These are phyloP conservation scores for Solanum paucissectum DNA, from an alignment of 257 asterid species.

Conservation along the genomic window DNA sequence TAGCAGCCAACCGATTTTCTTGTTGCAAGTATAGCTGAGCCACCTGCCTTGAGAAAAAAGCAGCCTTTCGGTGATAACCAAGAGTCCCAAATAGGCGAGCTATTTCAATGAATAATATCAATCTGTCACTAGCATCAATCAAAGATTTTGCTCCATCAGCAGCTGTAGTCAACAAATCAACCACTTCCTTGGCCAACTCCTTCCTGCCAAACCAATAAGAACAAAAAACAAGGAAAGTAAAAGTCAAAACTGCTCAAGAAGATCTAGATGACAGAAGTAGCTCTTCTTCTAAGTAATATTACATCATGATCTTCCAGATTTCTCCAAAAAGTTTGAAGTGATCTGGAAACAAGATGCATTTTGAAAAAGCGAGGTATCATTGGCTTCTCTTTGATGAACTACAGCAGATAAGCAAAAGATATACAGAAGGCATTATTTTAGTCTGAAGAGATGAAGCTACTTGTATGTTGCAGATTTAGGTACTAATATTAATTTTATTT, in stretches of 20 bases:
- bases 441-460: background rate
- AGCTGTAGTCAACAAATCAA: conserved; percentile 84
- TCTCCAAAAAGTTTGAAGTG: background rate
- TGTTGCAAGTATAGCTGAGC: conserved; percentile 97
- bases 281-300: background rate
- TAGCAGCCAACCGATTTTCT: conserved; percentile 87
- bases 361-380: background rate
- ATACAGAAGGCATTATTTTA: background rate
- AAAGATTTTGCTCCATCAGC: conserved; percentile 95
- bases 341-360: background rate
- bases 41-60: conserved; percentile 96
- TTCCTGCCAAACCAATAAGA: conserved; percentile 34
- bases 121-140: conserved; percentile 94
- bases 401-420: background rate
- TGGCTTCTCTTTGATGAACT: background rate
- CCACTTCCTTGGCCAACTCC: conserved; percentile 91
- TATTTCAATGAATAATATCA: conserved; percentile 76
- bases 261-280: background rate
- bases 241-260: background rate
- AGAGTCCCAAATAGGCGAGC: conserved; percentile 93
- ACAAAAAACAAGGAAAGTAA: background rate
- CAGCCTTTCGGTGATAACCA: conserved; percentile 95
- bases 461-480: background rate
- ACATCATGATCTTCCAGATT: background rate
- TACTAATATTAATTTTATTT: background rate